A percentile compares a stretch with the other conserved stretches of the same genome.
These are phyloP conservation scores for Candida railenensis DNA, from an alignment of 805 yeast genomes.

Conservation along the genomic window DNA sequence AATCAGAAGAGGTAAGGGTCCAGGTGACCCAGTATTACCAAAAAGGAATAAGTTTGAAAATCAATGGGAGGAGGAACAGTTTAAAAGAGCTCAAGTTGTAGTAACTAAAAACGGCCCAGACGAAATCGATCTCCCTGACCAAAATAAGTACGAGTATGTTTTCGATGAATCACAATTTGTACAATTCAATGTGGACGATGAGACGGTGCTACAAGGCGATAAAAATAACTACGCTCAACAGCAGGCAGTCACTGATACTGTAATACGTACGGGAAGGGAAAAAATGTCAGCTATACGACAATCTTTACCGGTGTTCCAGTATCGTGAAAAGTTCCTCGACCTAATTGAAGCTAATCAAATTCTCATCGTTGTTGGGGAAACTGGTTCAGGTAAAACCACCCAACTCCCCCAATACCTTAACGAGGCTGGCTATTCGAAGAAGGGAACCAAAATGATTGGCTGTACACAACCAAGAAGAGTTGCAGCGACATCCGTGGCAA, in stretches of 20 bases:
- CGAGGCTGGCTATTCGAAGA: constrained; percentile 72
- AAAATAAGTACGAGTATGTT: constrained; percentile 65
- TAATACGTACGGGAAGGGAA: background rate
- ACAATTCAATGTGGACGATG: constrained; percentile 21
- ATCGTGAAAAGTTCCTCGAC: constrained; percentile 56
- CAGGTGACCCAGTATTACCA: constrained; percentile 18
- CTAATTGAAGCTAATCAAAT: constrained; percentile 66
- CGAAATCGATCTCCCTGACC: constrained; percentile 40
- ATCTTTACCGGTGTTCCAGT: constrained; percentile 73
- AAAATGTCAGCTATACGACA: constrained; percentile 52
- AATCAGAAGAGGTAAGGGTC: constrained; percentile 2
- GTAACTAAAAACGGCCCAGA: constrained; percentile 31
- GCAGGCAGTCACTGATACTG: constrained; percentile 1
- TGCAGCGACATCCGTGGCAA: constrained; percentile 89
- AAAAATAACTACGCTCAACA: constrained; percentile 5
- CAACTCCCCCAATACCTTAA: constrained; percentile 85
- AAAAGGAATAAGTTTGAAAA: constrained; percentile 22
- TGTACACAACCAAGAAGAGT: constrained; percentile 96
- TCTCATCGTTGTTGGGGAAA: constrained; percentile 77
- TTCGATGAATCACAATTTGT: constrained; percentile 61
- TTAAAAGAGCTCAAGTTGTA: constrained; percentile 36
- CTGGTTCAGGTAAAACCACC: constrained; percentile 95
- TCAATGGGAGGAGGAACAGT: constrained; percentile 57
- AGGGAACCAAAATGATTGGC: constrained; percentile 56
- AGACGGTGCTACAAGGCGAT: constrained; percentile 12